Evolutionary conservation across 2,329 filamentous ascomycete species (phyloP).

Genomic region (Thyridium curvatum): DNA sequence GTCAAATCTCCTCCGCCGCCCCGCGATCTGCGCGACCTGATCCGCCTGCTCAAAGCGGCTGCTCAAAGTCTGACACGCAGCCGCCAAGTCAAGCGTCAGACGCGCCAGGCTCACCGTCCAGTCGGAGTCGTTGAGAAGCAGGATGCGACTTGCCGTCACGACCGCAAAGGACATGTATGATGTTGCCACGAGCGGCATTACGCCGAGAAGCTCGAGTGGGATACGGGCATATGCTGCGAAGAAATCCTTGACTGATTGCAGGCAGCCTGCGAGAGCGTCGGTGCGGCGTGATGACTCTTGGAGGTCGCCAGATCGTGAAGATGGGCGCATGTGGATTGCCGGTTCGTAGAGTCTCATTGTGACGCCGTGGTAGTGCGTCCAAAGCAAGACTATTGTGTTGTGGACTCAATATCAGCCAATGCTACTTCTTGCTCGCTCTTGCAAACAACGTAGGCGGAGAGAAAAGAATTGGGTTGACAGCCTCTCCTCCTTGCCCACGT

Average conservation of each 20-base stretch:
- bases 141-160: slow-evolving; percentile 25
- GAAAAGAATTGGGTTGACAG: too few relatives aligned
- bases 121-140: slow-evolving; percentile 26
- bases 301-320: too few relatives aligned
- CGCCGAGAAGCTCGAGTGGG: slow-evolving; percentile 15
- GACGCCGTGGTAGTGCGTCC: slow-evolving; percentile 23
- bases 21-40: too few relatives aligned
- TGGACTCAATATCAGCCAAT: too few relatives aligned
- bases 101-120: slow-evolving; percentile 28
- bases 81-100: slow-evolving; percentile 23
- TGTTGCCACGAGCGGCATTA: slow-evolving; percentile 20
- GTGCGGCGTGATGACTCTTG: slow-evolving; percentile 22
- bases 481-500: too few relatives aligned
- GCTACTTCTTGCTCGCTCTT: too few relatives aligned
- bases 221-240: slow-evolving; percentile 18
- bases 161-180: slow-evolving; percentile 25
- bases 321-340: slow-evolving; percentile 21
- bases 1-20: slow-evolving; percentile 12
- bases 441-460: too few relatives aligned
- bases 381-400: slow-evolving; percentile 23
- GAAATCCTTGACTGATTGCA: slow-evolving; percentile 20
- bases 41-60: slow-evolving; percentile 18
- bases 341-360: slow-evolving; percentile 31
- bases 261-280: slow-evolving; percentile 28
- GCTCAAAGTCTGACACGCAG: slow-evolving; percentile 15